Percentiles rank a stretch among this genome's conserved stretches.
Conservation (phyloP, 2,329 filamentous ascomycete genomes). For the Xylariomycetidae sp. region DNA sequence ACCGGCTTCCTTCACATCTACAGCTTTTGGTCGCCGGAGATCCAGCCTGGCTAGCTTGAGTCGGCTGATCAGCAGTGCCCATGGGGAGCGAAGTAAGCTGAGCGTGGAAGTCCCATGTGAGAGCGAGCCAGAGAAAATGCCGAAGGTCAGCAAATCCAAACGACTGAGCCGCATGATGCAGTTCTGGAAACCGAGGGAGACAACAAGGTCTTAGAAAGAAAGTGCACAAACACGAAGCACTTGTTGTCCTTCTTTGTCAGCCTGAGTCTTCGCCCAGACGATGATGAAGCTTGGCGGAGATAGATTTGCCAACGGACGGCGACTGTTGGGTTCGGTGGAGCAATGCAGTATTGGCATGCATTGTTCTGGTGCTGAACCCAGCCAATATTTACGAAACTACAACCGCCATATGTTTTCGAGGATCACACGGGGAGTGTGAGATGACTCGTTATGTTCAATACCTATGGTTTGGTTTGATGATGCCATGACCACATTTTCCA, state of each 20-base stretch:
- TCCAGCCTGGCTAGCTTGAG: constrained; percentile 75
- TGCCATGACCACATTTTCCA: constrained; percentile 18
- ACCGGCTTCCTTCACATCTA: constrained; percentile 57
- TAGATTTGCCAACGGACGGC: too few relatives aligned
- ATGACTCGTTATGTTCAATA: too few relatives aligned
- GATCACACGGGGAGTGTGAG: too few relatives aligned
- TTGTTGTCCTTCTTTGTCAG: background rate
- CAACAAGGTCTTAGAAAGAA: constrained; percentile 17
- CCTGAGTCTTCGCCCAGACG: too few relatives aligned
- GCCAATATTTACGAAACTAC: too few relatives aligned
- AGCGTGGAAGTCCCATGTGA: constrained; percentile 62
- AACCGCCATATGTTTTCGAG: too few relatives aligned
- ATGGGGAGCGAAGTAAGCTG: constrained; percentile 71
- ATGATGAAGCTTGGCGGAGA: too few relatives aligned
- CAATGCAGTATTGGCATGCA: too few relatives aligned
- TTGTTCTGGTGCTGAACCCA: too few relatives aligned
- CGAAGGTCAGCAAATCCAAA: constrained; percentile 60
- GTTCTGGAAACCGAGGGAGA: constrained; percentile 67
- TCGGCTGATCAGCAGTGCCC: constrained; percentile 68
- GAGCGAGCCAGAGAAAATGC: constrained; percentile 51
- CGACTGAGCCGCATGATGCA: constrained; percentile 71
- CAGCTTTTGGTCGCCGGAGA: constrained; percentile 63
- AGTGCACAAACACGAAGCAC: too few relatives aligned
- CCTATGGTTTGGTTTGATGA: constrained; percentile 17
- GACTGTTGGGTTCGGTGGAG: too few relatives aligned